phyloP scores from a whole-genome alignment of 2,329 filamentous ascomycete genomes.

The Ceratocystis alfenasii region DNA sequence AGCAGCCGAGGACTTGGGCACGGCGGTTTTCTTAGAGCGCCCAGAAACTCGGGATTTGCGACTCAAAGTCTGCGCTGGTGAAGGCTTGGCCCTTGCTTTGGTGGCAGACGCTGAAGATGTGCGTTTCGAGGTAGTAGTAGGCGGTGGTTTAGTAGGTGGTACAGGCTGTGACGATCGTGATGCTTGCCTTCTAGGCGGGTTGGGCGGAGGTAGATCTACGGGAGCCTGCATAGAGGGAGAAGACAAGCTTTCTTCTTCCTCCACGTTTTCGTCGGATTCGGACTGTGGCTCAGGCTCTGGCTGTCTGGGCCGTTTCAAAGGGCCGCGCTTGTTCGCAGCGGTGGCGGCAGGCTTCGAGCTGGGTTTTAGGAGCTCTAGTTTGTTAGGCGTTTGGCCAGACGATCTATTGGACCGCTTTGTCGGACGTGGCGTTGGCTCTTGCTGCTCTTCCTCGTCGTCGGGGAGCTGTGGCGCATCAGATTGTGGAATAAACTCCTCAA shows the following conservation, averaged over 20 bases:
- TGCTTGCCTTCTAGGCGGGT: not conserved
- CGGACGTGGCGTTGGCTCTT: conserved; percentile 17
- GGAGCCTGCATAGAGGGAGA: not conserved
- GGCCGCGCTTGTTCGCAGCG: not conserved
- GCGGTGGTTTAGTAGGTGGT: not conserved
- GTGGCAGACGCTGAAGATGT: not conserved
- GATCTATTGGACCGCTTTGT: not conserved
- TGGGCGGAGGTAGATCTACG: not conserved
- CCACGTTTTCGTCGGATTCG: conserved; percentile 1
- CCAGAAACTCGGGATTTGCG: conserved; percentile 12
- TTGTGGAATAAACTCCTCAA: conserved; percentile 25
- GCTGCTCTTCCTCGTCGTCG: conserved; percentile 26
- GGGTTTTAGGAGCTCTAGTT: not conserved
- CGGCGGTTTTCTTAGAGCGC: not conserved
- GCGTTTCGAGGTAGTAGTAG: not conserved
- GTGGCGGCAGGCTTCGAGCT: not conserved
- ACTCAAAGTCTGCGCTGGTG: conserved; percentile 11
- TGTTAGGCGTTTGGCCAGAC: not conserved
- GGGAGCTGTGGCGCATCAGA: conserved; percentile 24
- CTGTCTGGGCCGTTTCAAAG: not conserved
- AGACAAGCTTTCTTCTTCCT: not conserved
- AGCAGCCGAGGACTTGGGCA: not conserved
- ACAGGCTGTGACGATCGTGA: not conserved
- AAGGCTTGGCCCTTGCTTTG: conserved; percentile 16
- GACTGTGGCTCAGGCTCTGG: not conserved